Base-by-base conservation (phyloP, 2,329 filamentous ascomycete genomes). In the Aspergillus sp. region DNA sequence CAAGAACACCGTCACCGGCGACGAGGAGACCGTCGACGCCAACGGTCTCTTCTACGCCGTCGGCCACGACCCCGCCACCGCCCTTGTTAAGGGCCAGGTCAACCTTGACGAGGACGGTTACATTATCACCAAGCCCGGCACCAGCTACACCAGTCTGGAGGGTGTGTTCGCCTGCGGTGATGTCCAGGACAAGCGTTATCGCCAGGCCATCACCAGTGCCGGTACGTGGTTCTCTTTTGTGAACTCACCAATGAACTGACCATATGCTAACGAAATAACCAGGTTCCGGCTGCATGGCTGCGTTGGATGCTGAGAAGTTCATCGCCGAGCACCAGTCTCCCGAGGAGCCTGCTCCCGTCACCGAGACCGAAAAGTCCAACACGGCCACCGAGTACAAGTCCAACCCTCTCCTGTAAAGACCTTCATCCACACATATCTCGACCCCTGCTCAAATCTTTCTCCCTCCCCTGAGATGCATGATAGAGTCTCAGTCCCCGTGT, bases 31-130 rank as follows among this genome's bases (percentile, higher is more conserved):
- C n/a, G 78, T 96, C 45, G 85, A 90, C 62, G 93, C 93, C 47
- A 95, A 88, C 73, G 94, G 94, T 24, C 81, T 99, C 20, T 99
- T 99, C 77, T 99, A 99, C 74, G 94, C 95, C 66, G 88, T 99
- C 49, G 94, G 94, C 20, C 94, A 99, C 76, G 93, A 96, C 71
- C 94, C 94, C 11, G 95, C 94, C 45, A 97, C 90, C 0, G 67
- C 75, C n/a, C 80, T 99, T 38, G 88, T 99, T 75, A 95, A 94
- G 82, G 90, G 84, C 48, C 91, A 97, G 78, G 67, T 99, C 55
- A 82, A 94, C 57, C 89, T 88, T 66, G 95, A 99, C 67, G 82
- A 83, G 58, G 93, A 99, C 58, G 91, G 90, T 19, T 99, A 99
- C 75, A 84, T 99, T 54, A 73, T 91, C 63, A 99, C 94, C 51